Evolutionary conservation across 179 eudicot genomes (phyloP), one percentile per base, ranked within the genome.

Genomic region (Nepenthes alata): DNA sequence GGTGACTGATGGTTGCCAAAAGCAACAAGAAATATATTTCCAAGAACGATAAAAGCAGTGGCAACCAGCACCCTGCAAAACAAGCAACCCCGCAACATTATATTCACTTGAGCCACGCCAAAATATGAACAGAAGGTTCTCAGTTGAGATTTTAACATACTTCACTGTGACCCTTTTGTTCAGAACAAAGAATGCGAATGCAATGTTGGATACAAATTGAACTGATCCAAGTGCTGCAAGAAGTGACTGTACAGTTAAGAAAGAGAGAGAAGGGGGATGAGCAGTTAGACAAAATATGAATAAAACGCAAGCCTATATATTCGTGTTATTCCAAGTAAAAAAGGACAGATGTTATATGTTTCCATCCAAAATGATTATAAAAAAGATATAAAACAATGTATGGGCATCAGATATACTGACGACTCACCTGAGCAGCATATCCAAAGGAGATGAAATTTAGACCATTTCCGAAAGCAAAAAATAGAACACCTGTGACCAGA

Each of bases 1-100:
- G 91, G 91, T 57, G 98, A 91, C 68, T 91, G 98, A 75, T 91
- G 98, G 77, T 91, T 91, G 60, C 98, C 98, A 60, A 91, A 91
- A 68, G 95, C 88, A 65, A 91, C 98, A 63, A 91, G 96, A 77
- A 91, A 89, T 59, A 85, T 81, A 72, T 91, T 91, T 67, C 98
- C 96, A 63, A 91, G 87, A 62, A 91, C 96, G 63, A 91, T 86
- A 70, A 91, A 88, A 54, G 87, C 66, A 59, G 98, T 91, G 53
- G 96, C 98, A 60, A 79, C 85, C 73, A 86, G 59, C 67, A 91
- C 95, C 74, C 98, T 91, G 79, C 58, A 67, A 56, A 68, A 72
- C 37, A 71, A 58, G 44, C 47, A 64, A 12, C 50, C 49, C 15
- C 7, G 4, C 35, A 36, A 37, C 8, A 6, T 5, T n/a, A 1